Conservation (phyloP, 257 asterid species). For the Haberlea rhodopensis region DNA sequence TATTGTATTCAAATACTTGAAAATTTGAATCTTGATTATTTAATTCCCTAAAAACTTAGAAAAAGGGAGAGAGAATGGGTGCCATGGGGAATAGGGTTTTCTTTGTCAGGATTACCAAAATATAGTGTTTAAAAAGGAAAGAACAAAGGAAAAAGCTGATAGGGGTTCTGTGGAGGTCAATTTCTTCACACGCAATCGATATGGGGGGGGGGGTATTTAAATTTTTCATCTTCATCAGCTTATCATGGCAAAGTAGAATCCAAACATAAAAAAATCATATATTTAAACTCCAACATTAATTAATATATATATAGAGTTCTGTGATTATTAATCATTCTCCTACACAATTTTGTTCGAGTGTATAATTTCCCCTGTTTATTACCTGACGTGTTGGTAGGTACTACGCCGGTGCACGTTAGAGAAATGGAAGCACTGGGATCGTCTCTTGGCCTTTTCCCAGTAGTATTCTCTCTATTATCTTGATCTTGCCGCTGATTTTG, state of each 20-base stretch:
- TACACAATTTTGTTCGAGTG: too few relatives aligned
- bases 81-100: constrained; percentile 33
- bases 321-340: too few relatives aligned
- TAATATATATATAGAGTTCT: too few relatives aligned
- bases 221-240: constrained; percentile 17
- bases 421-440: constrained; percentile 40
- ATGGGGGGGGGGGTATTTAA: background rate
- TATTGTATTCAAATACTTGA: too few relatives aligned
- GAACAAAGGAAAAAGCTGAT: constrained; percentile 35
- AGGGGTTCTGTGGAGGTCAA: constrained; percentile 30
- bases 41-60: too few relatives aligned
- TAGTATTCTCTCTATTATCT: background rate
- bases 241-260: too few relatives aligned
- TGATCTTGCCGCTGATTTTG: constrained; percentile 24
- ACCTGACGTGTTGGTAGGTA: constrained; percentile 57
- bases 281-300: too few relatives aligned
- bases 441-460: constrained; percentile 21
- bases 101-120: constrained; percentile 44
- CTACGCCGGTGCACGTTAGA: constrained; percentile 55
- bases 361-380: background rate
- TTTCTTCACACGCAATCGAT: constrained; percentile 34
- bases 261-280: too few relatives aligned
- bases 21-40: too few relatives aligned
- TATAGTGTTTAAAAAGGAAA: constrained; percentile 40
- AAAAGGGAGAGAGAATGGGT: too few relatives aligned